Conservation (phyloP, 176 grass and related monocot species). For the Paspalum notatum region DNA sequence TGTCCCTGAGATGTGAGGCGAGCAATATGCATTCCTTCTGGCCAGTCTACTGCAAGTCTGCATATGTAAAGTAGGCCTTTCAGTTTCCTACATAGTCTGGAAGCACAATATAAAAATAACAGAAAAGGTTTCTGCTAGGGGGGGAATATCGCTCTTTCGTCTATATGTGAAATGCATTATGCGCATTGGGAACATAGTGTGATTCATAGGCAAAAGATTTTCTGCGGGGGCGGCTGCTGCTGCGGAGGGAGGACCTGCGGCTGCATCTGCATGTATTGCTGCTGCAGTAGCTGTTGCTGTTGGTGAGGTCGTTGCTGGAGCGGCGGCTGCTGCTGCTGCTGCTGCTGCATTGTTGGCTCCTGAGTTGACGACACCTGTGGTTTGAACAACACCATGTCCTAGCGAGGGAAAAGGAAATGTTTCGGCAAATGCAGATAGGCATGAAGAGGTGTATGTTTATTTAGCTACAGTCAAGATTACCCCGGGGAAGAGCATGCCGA, state of each 20-base stretch:
- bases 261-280: neutral
- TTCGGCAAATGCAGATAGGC: slow-evolving; percentile 16
- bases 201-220: too few species aligned
- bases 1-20: slow-evolving; percentile 80
- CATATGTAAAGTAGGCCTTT: slow-evolving; percentile 40
- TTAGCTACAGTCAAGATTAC: too few species aligned
- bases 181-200: too few species aligned
- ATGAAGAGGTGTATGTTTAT: neutral
- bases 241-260: slow-evolving; percentile 25
- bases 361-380: slow-evolving; percentile 66
- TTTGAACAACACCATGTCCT: slow-evolving; percentile 95
- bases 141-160: too few species aligned
- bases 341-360: slow-evolving; percentile 46
- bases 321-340: too few species aligned
- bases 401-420: neutral
- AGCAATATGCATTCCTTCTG: slow-evolving; percentile 77
- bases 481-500: slow-evolving; percentile 92
- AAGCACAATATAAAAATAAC: neutral
- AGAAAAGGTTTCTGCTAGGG: neutral
- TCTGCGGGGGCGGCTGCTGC: too few species aligned
- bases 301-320: slow-evolving; percentile 40
- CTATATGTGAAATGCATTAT: too few species aligned
- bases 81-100: slow-evolving; percentile 21
- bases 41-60: slow-evolving; percentile 90
- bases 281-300: slow-evolving; percentile 28